These are phyloP conservation scores for Pneumocystis carinii DNA, from an alignment of 1,139 yeast genomes.

Conservation along the genomic window DNA sequence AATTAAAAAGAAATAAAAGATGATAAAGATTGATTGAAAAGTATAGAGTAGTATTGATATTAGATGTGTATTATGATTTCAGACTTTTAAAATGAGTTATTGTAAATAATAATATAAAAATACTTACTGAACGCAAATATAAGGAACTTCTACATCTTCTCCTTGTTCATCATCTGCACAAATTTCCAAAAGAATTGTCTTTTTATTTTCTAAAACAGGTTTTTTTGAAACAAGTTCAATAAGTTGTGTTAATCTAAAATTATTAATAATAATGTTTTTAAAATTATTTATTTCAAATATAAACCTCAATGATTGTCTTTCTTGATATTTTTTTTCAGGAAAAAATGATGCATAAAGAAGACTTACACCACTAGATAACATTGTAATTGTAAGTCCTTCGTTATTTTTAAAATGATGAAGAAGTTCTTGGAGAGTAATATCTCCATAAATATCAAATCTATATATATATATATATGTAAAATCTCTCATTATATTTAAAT, in stretches of 20 bases:
- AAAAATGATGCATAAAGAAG: constrained; percentile 82
- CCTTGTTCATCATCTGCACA: constrained; percentile 87
- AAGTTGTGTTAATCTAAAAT: constrained; percentile 50
- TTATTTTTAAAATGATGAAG: constrained; percentile 61
- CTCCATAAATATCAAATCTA: constrained; percentile 67
- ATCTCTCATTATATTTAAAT: not conserved
- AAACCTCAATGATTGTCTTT: constrained; percentile 29
- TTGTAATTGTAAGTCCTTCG: constrained; percentile 74
- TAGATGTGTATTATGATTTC: not conserved
- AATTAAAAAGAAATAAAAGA: too few relatives aligned
- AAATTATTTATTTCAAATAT: not conserved
- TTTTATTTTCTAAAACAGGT: constrained; percentile 60
- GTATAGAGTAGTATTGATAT: not conserved
- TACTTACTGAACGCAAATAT: constrained; percentile 42
- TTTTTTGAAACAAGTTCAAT: constrained; percentile 74
- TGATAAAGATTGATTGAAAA: not conserved
- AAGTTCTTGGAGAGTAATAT: constrained; percentile 61
- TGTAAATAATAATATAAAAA: not conserved
- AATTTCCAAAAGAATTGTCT: constrained; percentile 69
- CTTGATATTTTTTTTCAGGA: constrained; percentile 80
- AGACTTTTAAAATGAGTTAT: not conserved
- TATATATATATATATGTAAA: not conserved
- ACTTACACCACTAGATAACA: constrained; percentile 86
- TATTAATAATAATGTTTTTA: not conserved
- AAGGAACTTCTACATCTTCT: constrained; percentile 90